Percentiles rank a stretch among this genome's conserved stretches.
phyloP scores from a whole-genome alignment of 2,329 filamentous ascomycete genomes.

The Pseudocercospora crystallina region DNA sequence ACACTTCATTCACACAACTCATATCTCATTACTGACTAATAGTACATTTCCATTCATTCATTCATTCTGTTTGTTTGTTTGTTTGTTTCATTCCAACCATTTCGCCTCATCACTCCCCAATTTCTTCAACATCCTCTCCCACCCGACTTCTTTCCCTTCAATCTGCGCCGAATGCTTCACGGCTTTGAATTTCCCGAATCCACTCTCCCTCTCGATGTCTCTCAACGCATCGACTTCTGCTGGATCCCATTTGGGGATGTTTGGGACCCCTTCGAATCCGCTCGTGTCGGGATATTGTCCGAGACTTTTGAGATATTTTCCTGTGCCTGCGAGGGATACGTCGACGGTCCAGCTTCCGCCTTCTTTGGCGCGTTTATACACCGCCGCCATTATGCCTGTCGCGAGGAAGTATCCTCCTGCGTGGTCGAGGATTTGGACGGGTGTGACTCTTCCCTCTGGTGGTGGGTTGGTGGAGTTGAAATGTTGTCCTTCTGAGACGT shows the following conservation, averaged over 20 bases:
- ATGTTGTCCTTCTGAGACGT: slow-evolving; percentile 55
- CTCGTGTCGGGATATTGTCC: slow-evolving; percentile 49
- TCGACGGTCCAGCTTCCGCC: slow-evolving; percentile 55
- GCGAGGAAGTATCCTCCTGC: slow-evolving; percentile 57
- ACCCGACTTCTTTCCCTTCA: slow-evolving; percentile 48
- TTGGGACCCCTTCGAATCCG: slow-evolving; percentile 41
- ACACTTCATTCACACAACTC: too few species aligned
- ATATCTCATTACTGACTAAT: too few species aligned
- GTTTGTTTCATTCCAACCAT: slow-evolving; percentile 37
- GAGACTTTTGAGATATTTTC: slow-evolving; percentile 57
- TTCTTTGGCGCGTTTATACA: slow-evolving; percentile 48
- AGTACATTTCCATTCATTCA: too few species aligned
- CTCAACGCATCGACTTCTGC: slow-evolving; percentile 8
- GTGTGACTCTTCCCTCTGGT: slow-evolving; percentile 35
- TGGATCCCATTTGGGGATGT: not conserved
- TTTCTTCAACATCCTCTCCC: slow-evolving; percentile 53
- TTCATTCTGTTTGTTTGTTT: too few species aligned
- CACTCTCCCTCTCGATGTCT: slow-evolving; percentile 48
- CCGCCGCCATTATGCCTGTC: slow-evolving; percentile 52
- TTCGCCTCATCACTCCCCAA: slow-evolving; percentile 49
- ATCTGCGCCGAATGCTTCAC: slow-evolving; percentile 52
- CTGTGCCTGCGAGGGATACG: slow-evolving; percentile 56
- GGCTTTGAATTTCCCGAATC: slow-evolving; percentile 49
- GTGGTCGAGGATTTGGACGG: slow-evolving; percentile 60
- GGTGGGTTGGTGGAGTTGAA: slow-evolving; percentile 38